Conservation (phyloP, 169 alveolate species). For the Cryptosporidium ryanae region DNA sequence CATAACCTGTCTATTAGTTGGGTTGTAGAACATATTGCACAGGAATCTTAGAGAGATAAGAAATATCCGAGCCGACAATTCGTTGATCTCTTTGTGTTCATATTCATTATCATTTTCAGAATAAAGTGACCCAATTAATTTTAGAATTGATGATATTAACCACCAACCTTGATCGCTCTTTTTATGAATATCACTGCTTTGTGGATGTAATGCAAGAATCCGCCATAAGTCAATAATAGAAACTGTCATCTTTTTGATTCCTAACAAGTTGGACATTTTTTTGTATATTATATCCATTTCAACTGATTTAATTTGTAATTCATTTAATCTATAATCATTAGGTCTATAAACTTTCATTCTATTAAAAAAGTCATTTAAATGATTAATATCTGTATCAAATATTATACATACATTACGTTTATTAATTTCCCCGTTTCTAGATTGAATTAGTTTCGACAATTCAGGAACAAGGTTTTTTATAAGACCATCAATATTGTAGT, state of each 20-base stretch:
- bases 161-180: slow-evolving; percentile 73
- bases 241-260: background rate
- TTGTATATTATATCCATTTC: slow-evolving; percentile 59
- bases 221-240: slow-evolving; percentile 65
- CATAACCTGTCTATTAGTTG: slow-evolving; percentile 65
- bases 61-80: slow-evolving; percentile 6
- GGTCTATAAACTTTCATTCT: slow-evolving; percentile 5
- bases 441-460: background rate
- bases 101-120: background rate
- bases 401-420: background rate
- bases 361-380: slow-evolving; percentile 21
- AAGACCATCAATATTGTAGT: slow-evolving; percentile 50
- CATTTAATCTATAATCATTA: background rate
- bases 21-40: slow-evolving; percentile 41
- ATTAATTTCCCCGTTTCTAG: background rate
- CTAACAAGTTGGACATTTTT: slow-evolving; percentile 15
- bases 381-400: slow-evolving; percentile 5
- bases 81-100: background rate
- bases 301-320: slow-evolving; percentile 6
- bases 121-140: slow-evolving; percentile 22
- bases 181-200: slow-evolving; percentile 72
- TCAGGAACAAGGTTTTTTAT: slow-evolving; percentile 2
- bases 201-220: slow-evolving; percentile 70
- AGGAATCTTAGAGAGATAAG: slow-evolving; percentile 23
- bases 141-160: slow-evolving; percentile 22